A percentile compares a stretch with the other conserved stretches of the same genome.
Conservation (phyloP, 2,329 filamentous ascomycete genomes). For the Coleophoma eucalyptorum region DNA sequence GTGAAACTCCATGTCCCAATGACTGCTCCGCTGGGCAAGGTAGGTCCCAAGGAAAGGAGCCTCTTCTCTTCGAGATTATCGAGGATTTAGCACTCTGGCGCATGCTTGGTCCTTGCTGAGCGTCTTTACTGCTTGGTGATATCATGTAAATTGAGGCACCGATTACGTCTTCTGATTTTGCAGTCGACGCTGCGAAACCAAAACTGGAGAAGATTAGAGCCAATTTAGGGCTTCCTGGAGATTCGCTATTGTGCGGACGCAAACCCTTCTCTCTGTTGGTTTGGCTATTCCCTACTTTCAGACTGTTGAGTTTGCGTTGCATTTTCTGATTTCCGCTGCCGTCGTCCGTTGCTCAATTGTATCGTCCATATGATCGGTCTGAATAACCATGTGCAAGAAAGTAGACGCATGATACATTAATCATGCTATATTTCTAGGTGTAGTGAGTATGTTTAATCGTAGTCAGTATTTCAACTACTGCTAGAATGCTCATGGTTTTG, state of each 20-base stretch:
- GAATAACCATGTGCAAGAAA: neutral
- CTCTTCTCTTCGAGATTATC: neutral
- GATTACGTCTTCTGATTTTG: neutral
- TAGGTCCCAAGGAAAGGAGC: neutral
- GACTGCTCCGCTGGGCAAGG: no score
- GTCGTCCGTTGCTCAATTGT: neutral
- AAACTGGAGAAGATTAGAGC: neutral
- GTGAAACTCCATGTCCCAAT: no score
- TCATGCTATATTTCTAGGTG: no score
- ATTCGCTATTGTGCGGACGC: no score
- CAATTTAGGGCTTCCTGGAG: no score
- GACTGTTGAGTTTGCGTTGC: neutral
- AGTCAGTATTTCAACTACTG: no score
- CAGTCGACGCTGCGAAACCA: neutral
- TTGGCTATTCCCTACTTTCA: no score
- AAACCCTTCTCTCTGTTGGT: no score
- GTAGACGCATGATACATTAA: neutral
- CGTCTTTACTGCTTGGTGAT: neutral
- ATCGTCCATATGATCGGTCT: neutral
- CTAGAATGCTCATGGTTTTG: no score
- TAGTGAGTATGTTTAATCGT: no score
- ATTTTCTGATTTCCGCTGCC: neutral
- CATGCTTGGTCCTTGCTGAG: neutral
- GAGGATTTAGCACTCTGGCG: neutral
- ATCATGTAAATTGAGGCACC: neutral